Conservation (phyloP, 495 filamentous ascomycete species). For the Aspergillus campestris region DNA sequence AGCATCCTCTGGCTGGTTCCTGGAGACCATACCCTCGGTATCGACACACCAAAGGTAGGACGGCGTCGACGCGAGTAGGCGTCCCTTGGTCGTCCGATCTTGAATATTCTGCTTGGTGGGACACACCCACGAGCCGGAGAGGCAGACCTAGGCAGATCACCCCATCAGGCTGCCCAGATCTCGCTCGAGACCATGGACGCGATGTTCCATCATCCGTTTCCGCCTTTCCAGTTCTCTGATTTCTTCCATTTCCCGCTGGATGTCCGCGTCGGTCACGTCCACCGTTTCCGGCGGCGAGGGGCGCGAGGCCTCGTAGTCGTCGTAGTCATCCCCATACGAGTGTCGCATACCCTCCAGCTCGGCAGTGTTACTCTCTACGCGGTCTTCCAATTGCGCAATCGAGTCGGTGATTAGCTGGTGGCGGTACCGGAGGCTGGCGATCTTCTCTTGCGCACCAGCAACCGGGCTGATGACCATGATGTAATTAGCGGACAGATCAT, state of each 20-base stretch:
- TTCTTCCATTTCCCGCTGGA: conserved; percentile 69
- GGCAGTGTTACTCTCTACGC: conserved; percentile 67
- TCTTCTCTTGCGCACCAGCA: conserved; percentile 71
- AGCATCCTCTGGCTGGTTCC: too few relatives aligned
- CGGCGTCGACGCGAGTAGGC: too few relatives aligned
- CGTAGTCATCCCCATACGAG: conserved; percentile 31
- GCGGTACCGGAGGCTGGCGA: conserved; percentile 60
- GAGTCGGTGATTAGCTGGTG: conserved; percentile 66
- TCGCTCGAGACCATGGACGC: conserved; percentile 70
- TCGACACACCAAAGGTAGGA: too few relatives aligned
- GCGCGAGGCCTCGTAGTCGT: conserved; percentile 23
- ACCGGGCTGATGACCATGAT: conserved; percentile 52
- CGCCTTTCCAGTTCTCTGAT: conserved; percentile 67
- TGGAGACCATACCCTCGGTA: too few relatives aligned
- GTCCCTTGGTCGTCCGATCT: too few relatives aligned
- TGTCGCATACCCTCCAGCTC: conserved; percentile 68
- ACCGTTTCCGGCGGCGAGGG: conserved; percentile 38
- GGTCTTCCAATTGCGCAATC: conserved; percentile 66
- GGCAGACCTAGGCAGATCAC: conserved; percentile 20
- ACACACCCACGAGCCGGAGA: neutral
- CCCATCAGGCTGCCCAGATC: conserved; percentile 62
- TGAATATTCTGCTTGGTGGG: too few relatives aligned
- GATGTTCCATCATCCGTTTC: conserved; percentile 67
- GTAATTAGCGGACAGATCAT: neutral
- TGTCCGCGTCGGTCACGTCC: conserved; percentile 63